These are phyloP conservation scores for Stephania japonica DNA, from an alignment of 164 flowering plant species.

Conservation along the genomic window DNA sequence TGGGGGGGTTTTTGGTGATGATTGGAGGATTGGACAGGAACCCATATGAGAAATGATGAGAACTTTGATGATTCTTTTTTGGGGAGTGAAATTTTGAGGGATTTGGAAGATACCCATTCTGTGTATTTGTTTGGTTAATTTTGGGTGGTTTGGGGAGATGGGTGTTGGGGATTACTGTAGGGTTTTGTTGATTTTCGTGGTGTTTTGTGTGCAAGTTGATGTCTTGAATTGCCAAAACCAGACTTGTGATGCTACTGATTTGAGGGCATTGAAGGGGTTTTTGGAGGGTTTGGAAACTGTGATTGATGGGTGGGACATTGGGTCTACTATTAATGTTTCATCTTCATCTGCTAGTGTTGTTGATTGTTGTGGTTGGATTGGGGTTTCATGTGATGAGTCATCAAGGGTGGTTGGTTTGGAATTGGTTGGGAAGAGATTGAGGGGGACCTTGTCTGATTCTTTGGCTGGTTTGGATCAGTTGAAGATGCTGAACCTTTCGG, in stretches of 20 bases:
- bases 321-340: neutral
- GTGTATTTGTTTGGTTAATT: neutral
- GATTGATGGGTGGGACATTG: slow-evolving; percentile 28
- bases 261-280: slow-evolving; percentile 34
- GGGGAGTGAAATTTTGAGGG: neutral
- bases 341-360: slow-evolving; percentile 6
- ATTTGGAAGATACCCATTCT: neutral
- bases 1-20: neutral
- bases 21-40: neutral
- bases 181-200: slow-evolving; percentile 14
- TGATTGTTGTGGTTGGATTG: slow-evolving; percentile 29
- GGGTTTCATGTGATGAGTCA: slow-evolving; percentile 12
- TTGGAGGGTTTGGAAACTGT: slow-evolving; percentile 19
- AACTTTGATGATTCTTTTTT: neutral
- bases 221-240: slow-evolving; percentile 25
- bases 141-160: slow-evolving; percentile 5
- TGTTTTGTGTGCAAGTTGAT: slow-evolving; percentile 18
- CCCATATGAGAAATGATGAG: neutral
- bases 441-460: slow-evolving; percentile 20
- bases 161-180: slow-evolving; percentile 11
- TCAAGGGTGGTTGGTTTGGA: slow-evolving; percentile 18
- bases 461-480: slow-evolving; percentile 24
- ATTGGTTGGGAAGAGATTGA: slow-evolving; percentile 15
- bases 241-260: slow-evolving; percentile 33
- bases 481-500: slow-evolving; percentile 23